Percentiles rank a stretch among this genome's conserved stretches.
Evolutionary conservation across 1,284 basidiomycete genomes (phyloP).

Genomic region (Coniophora puteana): DNA sequence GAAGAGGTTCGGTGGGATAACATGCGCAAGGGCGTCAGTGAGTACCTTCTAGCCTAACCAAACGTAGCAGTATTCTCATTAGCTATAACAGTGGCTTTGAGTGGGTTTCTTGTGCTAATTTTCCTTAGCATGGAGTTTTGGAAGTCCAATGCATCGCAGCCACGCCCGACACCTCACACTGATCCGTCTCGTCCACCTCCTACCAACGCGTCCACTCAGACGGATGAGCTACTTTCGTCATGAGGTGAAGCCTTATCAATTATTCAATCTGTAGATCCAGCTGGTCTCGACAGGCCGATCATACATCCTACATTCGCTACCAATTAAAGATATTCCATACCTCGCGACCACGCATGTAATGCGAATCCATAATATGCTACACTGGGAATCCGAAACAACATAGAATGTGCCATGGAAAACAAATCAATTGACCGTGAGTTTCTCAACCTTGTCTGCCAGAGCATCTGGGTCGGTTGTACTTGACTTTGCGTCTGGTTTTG

Average conservation of each 20-base stretch:
- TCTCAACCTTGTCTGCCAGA: conserved; percentile 40
- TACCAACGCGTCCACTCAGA: neutral
- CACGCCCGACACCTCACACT: too few species aligned
- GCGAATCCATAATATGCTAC: too few species aligned
- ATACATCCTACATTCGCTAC: conserved; percentile 16
- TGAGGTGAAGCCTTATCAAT: conserved; percentile 3
- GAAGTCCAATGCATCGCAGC: conserved; percentile 30
- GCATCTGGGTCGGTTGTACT: conserved; percentile 17
- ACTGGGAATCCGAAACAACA: too few species aligned
- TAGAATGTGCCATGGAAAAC: too few species aligned
- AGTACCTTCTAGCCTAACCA: conserved; percentile 26
- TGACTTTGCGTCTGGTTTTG: conserved; percentile 4
- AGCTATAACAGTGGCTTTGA: conserved; percentile 49
- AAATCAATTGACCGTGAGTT: conserved; percentile 29
- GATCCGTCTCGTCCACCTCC: conserved; percentile 24
- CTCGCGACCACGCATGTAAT: too few species aligned
- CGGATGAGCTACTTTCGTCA: conserved; percentile 14
- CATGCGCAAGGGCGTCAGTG: conserved; percentile 81
- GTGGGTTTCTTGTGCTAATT: conserved; percentile 62
- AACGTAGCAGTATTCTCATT: conserved; percentile 5
- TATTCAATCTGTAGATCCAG: neutral
- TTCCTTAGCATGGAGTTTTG: conserved; percentile 67
- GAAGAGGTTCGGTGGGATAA: conserved; percentile 93
- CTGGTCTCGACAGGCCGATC: too few species aligned
- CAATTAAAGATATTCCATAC: too few species aligned